These are phyloP conservation scores for Hypocrella siamensis DNA, from an alignment of 2,329 filamentous ascomycete genomes.

Conservation along the genomic window DNA sequence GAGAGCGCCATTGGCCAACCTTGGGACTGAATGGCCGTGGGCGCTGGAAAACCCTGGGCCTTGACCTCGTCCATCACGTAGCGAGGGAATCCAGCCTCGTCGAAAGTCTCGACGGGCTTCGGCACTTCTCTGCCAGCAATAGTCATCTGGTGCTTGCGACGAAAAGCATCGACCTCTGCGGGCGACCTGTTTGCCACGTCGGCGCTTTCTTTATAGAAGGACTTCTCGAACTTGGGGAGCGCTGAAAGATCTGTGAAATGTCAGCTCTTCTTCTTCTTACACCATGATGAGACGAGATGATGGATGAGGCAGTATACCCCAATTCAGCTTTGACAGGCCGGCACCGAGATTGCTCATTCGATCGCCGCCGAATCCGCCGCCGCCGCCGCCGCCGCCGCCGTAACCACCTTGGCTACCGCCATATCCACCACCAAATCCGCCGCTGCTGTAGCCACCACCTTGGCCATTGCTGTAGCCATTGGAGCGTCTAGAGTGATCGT, in stretches of 20 bases:
- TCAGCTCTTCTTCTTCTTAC: background rate
- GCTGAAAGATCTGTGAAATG: constrained; percentile 48
- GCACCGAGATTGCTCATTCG: constrained; percentile 86
- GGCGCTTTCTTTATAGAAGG: constrained; percentile 93
- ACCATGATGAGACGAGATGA: background rate
- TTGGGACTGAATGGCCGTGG: constrained; percentile 93
- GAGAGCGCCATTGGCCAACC: constrained; percentile 99
- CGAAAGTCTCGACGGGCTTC: constrained; percentile 90
- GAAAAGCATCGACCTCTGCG: constrained; percentile 77
- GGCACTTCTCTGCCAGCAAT: constrained; percentile 69
- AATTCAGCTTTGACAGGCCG: constrained; percentile 73
- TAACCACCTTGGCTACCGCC: constrained; percentile 37
- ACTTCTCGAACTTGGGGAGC: constrained; percentile 96
- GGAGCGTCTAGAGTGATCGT: constrained; percentile 37
- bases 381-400: constrained; percentile 16
- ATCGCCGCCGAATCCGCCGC: constrained; percentile 68
- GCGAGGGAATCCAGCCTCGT: constrained; percentile 89
- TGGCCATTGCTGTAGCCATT: constrained; percentile 15
- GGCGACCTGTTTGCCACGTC: constrained; percentile 59
- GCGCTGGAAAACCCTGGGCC: constrained; percentile 85
- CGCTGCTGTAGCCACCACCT: constrained; percentile 15
- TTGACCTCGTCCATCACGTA: constrained; percentile 99
- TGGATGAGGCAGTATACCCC: constrained; percentile 46
- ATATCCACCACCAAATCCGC: constrained; percentile 31
- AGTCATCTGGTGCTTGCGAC: constrained; percentile 70